These are phyloP conservation scores for Russula virescens DNA, from an alignment of 768 basidiomycete genomes.

Conservation along the genomic window DNA sequence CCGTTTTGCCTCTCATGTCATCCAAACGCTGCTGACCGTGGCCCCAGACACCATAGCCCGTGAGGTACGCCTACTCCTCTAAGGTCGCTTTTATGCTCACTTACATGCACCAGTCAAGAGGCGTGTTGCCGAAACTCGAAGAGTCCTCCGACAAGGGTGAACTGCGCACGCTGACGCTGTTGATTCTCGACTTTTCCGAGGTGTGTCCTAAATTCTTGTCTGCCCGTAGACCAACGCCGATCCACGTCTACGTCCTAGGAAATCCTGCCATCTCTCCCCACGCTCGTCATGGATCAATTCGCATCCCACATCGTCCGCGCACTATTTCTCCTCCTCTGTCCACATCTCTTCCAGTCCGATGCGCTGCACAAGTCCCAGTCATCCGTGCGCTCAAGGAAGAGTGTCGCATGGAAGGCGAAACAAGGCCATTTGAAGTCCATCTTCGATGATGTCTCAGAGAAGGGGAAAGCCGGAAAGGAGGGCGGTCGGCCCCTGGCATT, in stretches of 20 bases:
- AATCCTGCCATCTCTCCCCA: slow-evolving; percentile 54
- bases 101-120: slow-evolving; percentile 40
- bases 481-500: slow-evolving; percentile 41
- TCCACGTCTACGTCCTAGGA: slow-evolving; percentile 43
- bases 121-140: slow-evolving; percentile 46
- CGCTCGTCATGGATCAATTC: slow-evolving; percentile 77
- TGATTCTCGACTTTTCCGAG: slow-evolving; percentile 59
- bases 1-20: slow-evolving; percentile 93
- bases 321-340: slow-evolving; percentile 71
- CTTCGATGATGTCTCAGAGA: slow-evolving; percentile 43
- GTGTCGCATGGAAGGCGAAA: slow-evolving; percentile 71
- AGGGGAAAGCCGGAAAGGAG: slow-evolving; percentile 25
- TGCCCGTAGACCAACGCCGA: background rate
- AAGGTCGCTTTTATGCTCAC: background rate
- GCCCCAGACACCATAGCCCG: slow-evolving; percentile 57
- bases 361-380: slow-evolving; percentile 33
- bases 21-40: slow-evolving; percentile 79
- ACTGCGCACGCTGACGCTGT: slow-evolving; percentile 55
- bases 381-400: slow-evolving; percentile 76
- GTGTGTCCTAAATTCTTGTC: slow-evolving; percentile 33
- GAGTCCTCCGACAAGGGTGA: slow-evolving; percentile 52
- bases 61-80: slow-evolving; percentile 45
- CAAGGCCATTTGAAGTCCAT: slow-evolving; percentile 81
- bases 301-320: slow-evolving; percentile 88
- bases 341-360: slow-evolving; percentile 42